These are phyloP conservation scores for Gaeumannomyces tritici DNA, from an alignment of 2,329 filamentous ascomycete genomes.

Conservation along the genomic window DNA sequence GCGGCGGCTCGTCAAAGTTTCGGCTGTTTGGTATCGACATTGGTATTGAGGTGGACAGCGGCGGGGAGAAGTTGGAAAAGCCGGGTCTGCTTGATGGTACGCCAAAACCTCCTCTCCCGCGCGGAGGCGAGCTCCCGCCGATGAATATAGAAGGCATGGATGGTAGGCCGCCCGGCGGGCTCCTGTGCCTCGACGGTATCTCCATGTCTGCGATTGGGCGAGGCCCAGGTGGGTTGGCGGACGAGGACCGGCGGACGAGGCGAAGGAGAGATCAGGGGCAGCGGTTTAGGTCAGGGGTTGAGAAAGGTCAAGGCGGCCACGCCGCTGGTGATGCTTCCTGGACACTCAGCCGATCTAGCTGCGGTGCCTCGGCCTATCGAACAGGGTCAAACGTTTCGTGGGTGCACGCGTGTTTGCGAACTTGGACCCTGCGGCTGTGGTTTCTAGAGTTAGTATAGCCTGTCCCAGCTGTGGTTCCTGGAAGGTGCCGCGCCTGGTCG, in stretches of 20 bases:
- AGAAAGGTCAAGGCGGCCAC: too few relatives aligned
- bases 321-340: too few relatives aligned
- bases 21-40: constrained; percentile 25
- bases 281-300: not conserved
- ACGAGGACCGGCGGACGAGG: not conserved
- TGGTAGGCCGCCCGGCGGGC: constrained; percentile 6
- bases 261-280: not conserved
- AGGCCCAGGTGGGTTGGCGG: not conserved
- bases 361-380: too few relatives aligned
- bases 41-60: constrained; percentile 19
- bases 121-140: constrained; percentile 7
- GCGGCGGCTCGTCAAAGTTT: constrained; percentile 23
- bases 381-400: too few relatives aligned
- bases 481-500: too few relatives aligned
- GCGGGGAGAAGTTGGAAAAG: constrained; percentile 16
- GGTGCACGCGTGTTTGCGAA: too few relatives aligned
- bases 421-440: too few relatives aligned
- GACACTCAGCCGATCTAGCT: too few relatives aligned
- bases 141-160: constrained; percentile 13
- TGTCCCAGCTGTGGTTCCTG: too few relatives aligned
- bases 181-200: constrained; percentile 7
- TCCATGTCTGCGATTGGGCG: constrained; percentile 9
- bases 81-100: constrained; percentile 4
- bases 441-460: too few relatives aligned
- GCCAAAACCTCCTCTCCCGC: constrained; percentile 5